These are phyloP conservation scores for Geotrichum aggregatum DNA, from an alignment of 1,139 yeast genomes.

Conservation along the genomic window DNA sequence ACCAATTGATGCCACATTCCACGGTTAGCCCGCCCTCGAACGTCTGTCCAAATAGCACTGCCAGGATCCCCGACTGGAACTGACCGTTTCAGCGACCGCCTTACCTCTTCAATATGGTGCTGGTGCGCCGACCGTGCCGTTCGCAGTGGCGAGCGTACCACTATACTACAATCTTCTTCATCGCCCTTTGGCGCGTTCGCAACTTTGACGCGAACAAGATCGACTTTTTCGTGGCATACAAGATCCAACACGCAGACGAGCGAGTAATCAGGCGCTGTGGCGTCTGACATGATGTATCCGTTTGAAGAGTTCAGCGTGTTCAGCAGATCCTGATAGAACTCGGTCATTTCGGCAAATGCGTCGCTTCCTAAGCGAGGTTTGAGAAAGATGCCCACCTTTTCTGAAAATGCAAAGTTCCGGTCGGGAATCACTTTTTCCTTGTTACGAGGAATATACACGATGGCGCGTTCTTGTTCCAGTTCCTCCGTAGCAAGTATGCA, in stretches of 20 bases:
- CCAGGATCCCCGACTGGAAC: slow-evolving; percentile 61
- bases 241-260: slow-evolving; percentile 53
- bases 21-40: slow-evolving; percentile 56
- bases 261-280: slow-evolving; percentile 51
- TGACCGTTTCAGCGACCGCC: slow-evolving; percentile 17
- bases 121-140: slow-evolving; percentile 16
- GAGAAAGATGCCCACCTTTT: slow-evolving; percentile 46
- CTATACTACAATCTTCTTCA: slow-evolving; percentile 55
- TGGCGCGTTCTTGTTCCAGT: slow-evolving; percentile 53
- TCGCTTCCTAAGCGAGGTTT: slow-evolving; percentile 40
- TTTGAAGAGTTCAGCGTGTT: slow-evolving; percentile 43
- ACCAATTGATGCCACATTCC: slow-evolving; percentile 57
- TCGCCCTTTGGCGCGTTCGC: background rate
- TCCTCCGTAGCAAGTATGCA: slow-evolving; percentile 51
- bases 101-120: slow-evolving; percentile 7
- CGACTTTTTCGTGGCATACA: slow-evolving; percentile 41
- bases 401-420: slow-evolving; percentile 55
- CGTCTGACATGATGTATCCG: slow-evolving; percentile 56
- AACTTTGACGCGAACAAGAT: slow-evolving; percentile 49
- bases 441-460: slow-evolving; percentile 49
- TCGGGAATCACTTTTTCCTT: slow-evolving; percentile 44
- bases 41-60: slow-evolving; percentile 68
- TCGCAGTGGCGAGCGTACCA: slow-evolving; percentile 21
- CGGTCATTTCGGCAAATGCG: slow-evolving; percentile 45
- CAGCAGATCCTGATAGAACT: slow-evolving; percentile 45